Base-by-base conservation (phyloP, 345 rosid genomes). In the Acer negundo region DNA sequence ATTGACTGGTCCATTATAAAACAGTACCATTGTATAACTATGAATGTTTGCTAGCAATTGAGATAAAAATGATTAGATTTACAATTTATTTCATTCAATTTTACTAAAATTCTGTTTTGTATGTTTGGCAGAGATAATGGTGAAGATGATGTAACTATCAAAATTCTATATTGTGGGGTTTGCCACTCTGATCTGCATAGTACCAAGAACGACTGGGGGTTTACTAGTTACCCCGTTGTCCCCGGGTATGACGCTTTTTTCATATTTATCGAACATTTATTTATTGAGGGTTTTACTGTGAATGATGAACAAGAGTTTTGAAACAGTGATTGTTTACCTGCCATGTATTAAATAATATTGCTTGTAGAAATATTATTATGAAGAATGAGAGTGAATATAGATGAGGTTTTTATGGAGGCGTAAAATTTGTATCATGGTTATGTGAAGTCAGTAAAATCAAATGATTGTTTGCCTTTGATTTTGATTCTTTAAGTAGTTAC, bases 121-220 rank as follows among this genome's bases (percentile, higher is more conserved):
- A 8, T 47, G 20, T 8, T 78, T 72, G 63, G 59, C 87, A 93
- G 98, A 88, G 93, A 90, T 61, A 91, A 86, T 76, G 93, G 95
- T 26, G 93, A 80, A 44, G 95, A 93, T 56, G 98, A 91, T 85
- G 93, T 95, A 31, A 84, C 95, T 47, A 77, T 95, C 26, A 94
- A 93, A 80, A 85, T 94, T 73, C 94, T 86, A 53, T 94, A 83
- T 68, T 91, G 97, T 75, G 97, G 97, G 51, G 90, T 95, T 23
- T 93, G 98, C 80, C 98, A 95, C 62, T 82, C 95, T 51, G 98
- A 95, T 64, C 73, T 95, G 84, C 94, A 88, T 58, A 16, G 76
- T n/a, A 38, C 53, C 75, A 91, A 73, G 80, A 94, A 93, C 47
- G 97, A 94, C 5, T 93, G 97, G 97, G 97, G 97, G 13, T 77